Base-by-base conservation (phyloP, 768 basidiomycete species). In the Dacryopinax primogenitus region DNA sequence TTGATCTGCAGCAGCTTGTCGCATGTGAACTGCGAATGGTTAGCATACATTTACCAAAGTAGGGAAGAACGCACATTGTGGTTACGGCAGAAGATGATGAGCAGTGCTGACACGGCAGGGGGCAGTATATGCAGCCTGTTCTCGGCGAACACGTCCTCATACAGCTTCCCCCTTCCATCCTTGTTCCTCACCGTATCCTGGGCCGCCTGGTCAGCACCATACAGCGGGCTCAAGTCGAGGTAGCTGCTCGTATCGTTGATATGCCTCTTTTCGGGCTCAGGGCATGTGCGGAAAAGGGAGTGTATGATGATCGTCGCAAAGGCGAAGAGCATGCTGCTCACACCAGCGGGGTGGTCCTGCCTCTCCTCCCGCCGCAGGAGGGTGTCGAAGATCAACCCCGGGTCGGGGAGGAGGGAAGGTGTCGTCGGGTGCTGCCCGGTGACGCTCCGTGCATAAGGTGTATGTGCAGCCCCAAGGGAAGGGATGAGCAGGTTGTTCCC, bases 21-120 rank as follows among this genome's bases (percentile, higher is more conserved):
- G 11, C 87, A 89, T 63, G 92, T 90, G 73, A 87, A 90, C 64
- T 65, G 37, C 51, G 32, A 21, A 63, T 45, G 11, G 64, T 65
- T 1, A 63, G 62, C 32, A 35, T 12, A 7, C 39, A 18, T 28
- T 13, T 64, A 11, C 3, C 34, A 11, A 26, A 6, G 21, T 11
- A 32, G 30, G 12, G n/a, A 23, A 35, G 21, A 47, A 66, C 36
- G 63, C 39, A 41, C 39, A 64, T 69, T 69, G 64, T 71, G 90
- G 67, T 92, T 92, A n/a, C 90, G 81, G 71, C 80, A 89, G 80
- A 92, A 92, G n/a, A 90, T 72, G n/a, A 92, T 81, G 23, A 92
- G 79, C n/a, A 92, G 72, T 2, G 80, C 83, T 66, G 86, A 84
- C 63, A 85, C 83, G 0, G 84, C 84, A 0, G 90, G 90, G 0